Base-by-base conservation (phyloP, 306 rosid genomes). In the Mucuna pruriens region DNA sequence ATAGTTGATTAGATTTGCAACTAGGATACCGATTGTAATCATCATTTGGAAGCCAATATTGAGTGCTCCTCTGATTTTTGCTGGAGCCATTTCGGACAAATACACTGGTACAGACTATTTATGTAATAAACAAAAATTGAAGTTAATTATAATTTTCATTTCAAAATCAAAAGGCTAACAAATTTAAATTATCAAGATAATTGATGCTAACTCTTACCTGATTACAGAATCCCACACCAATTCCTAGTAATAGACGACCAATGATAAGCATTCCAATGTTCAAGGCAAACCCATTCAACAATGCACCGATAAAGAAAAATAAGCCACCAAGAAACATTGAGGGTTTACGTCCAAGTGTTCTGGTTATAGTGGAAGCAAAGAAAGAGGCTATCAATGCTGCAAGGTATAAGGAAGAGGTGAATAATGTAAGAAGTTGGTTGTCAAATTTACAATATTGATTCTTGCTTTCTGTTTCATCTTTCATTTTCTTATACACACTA, bases 361-460 rank as follows among this genome's bases (percentile, higher is more conserved):
- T 80, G 7, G 88, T 80, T 12, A 71, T 80, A 1, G 71, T 12
- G 2, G 88, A 85, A 19, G 88, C 85, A 22, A 84, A 80, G 51
- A 85, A 76, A 42, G 80, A 85, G 13, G 88, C 71, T 10, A 85
- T 11, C 23, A 85, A 4, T n/a, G 85, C 83, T 0, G 88, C 83
- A 6, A 85, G 76, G 22, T 85, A 85, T 3, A 85, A 9, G 55
- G 88, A 85, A 22, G 85, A 85, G 10, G 88, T 85, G 45, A 85
- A 85, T 19, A 80, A 42, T 1, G 85, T 80, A 63, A 85, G 88
- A 6, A 80, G 62, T 17, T 69, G 22, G 2, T 80, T 81, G 9
- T 85, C 79, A 34, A 58, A 80, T 51, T 84, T 79, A 7, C 84
- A 84, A 2, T 84, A 79, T 7, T 76, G 11, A 29, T 34, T 84